Base-by-base conservation (phyloP, 257 asterid species). In the Anisodus tanguticus region DNA sequence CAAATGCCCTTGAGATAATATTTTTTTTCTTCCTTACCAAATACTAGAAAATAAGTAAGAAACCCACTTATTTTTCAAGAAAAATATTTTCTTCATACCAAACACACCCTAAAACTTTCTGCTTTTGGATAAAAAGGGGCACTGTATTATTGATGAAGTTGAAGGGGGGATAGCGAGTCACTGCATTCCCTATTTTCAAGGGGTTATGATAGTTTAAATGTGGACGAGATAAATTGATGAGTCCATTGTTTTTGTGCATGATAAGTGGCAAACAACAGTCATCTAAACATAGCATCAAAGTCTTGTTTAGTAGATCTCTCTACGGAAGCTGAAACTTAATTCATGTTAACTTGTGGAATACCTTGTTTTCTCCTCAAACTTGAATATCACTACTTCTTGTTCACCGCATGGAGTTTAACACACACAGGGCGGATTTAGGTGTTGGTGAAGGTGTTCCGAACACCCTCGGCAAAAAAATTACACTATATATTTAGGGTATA, bases 321-420 rank as follows among this genome's bases (percentile, higher is more conserved):
- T 31, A 41, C 5, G 22, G 53, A 70, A 51, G 37, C 64, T 5
- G 47, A 15, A 53, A 53, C 43, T 31, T 31, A 35, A 15, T 39
- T 41, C 31, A 17, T 39, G 35, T 41, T 39, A 69, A 69, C 53
- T 69, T 72, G 19, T 47, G 43, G 43, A 22, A 47, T 60, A 13
- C 43, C 45, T 22, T 49, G 80, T n/a, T 43, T 39, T 71, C 79
- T 72, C 80, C 16, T 71, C 55, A 71, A 71, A 71, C 39, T 17
- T 17, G 58, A 71, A 71, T 71, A 58, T 2, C 35, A 31, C 35
- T 31, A 45, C 58, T 45, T 47, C 79, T 68, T 68, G 76, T 66
- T 66, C 45, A 66, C 10, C 4, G 4, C 72, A 66, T 66, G 45
- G 17, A 51, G 9, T 9, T 51, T 9, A 1, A 31, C 35, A 31